Evolutionary conservation across 805 yeast species (phyloP), one percentile per base, ranked within the genome.

Genomic region (Candida cerambycidarum): DNA sequence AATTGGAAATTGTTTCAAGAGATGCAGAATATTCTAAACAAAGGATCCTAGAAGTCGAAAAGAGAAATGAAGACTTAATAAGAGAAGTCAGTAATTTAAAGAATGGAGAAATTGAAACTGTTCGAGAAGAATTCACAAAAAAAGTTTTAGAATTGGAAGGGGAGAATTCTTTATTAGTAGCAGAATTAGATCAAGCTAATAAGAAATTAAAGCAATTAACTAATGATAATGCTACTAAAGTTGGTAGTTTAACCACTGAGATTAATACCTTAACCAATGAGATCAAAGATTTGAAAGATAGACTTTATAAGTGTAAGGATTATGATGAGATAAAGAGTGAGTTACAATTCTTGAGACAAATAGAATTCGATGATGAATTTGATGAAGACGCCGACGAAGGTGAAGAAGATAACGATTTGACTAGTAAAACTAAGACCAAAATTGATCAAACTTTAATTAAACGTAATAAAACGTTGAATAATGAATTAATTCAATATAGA

Each of bases 301-400:
- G 77, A 43, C 56, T 84, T 33, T 65, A 66, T 3, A 60, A 67
- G 24, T 78, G 80, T 39, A 64, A 73, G 2, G 96, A 89, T 57
- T 89, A 90, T 61, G 89, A 85, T 40, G 89, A 87, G 47, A 59
- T 89, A 37, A 89, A 88, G 58, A 76, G 79, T 38, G 97, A 90
- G 55, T 67, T 90, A 50, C 76, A 75, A 14, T 76, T 89, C 18
- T 59, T 89, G 46, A 80, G 84, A 57, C 82, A 83, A 48, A 82
- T 89, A 29, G 88, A 86, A 54, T 85, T 89, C 63, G 90, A 90
- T 3, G 62, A 50, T 17, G 66, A 65, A 24, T 68, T 64, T 12
- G 69, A 59, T 3, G 69, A 63, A 21, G 23, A n/a, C n/a, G n/a
- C n/a, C 17, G 63, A 54, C 21, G 65, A 56, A 8, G 89, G 89